Evolutionary conservation across 495 filamentous ascomycete species (phyloP).

Genomic region (Daldinia caldariorum): DNA sequence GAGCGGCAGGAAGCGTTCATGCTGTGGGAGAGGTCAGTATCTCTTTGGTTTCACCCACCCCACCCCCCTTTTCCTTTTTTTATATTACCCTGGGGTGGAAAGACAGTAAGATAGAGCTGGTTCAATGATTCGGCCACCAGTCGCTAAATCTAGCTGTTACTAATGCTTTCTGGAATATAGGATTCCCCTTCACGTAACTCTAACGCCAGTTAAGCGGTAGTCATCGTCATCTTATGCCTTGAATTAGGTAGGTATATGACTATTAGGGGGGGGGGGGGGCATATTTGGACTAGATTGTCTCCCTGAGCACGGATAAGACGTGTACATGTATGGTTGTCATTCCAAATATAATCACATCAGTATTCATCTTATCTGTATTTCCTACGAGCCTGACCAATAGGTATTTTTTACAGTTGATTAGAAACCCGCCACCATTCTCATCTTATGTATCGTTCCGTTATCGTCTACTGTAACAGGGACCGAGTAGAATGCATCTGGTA

Average conservation of each 20-base stretch:
- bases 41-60: too few species aligned
- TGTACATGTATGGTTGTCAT: neutral
- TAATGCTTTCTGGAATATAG: conserved; percentile 6
- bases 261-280: too few species aligned
- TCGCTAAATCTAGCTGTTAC: neutral
- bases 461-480: conserved; percentile 4
- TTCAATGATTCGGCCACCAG: too few species aligned
- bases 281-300: neutral
- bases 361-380: too few species aligned
- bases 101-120: too few species aligned
- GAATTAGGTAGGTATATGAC: neutral
- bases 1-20: conserved; percentile 41
- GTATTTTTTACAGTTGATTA: neutral
- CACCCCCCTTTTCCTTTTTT: too few species aligned
- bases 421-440: conserved; percentile 1
- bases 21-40: conserved; percentile 46
- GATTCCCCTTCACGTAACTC: conserved; percentile 33
- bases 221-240: too few species aligned
- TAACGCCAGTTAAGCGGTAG: conserved; percentile 40
- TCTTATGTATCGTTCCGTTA: neutral
- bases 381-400: too few species aligned
- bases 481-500: neutral
- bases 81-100: too few species aligned
- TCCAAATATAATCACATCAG: neutral
- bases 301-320: neutral